Evolutionary conservation across 148 eudicot genomes (phyloP), one percentile per base, ranked within the genome.

Genomic region (Beta vulgaris): DNA sequence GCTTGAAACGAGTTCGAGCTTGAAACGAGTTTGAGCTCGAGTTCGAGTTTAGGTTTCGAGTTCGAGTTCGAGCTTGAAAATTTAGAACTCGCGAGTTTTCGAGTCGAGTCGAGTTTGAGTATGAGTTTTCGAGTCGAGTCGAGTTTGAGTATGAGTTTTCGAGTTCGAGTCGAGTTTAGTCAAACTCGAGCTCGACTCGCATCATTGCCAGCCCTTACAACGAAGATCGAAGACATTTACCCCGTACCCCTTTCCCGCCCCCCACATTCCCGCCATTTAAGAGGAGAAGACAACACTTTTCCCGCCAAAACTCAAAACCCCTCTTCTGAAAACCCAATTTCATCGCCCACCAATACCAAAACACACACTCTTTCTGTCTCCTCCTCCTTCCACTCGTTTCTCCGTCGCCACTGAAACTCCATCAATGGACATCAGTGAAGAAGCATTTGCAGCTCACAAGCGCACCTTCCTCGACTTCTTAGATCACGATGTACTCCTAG

Each of bases 391-490:
- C 40, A n/a, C n/a, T n/a, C n/a, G n/a, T n/a, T n/a, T 58, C 42
- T 18, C 36, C 19, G 3, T 23, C 62, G 36, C 69, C n/a, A 42
- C 25, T 18, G 14, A 21, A 31, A 7, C 62, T 0, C 48, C 68
- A 19, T 39, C 53, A 51, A 93, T 93, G 98, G 98, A 93, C 73
- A 82, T 91, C 74, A 93, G 96, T 81, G 89, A 89, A 60, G 98
- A 93, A 73, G 82, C 84, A 12, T 81, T 85, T 73, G 89, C 93
- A 15, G 87, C 92, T 35, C 98, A 93, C 89, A 91, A 85, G 86
- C 91, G 91, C 48, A 84, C 91, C 1, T 93, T 93, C 79, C 89
- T 87, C 72, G 93, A 91, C 54, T 93, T 93, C 84, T 80, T 93
- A 37, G 91, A 93, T 35, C 91, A 85, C 83, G 91, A 88, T 72